Percentiles rank a stretch among this genome's conserved stretches.
Evolutionary conservation across 352 stramenopile genomes (phyloP).

Genomic region (Phytophthora fragariaefolia): DNA sequence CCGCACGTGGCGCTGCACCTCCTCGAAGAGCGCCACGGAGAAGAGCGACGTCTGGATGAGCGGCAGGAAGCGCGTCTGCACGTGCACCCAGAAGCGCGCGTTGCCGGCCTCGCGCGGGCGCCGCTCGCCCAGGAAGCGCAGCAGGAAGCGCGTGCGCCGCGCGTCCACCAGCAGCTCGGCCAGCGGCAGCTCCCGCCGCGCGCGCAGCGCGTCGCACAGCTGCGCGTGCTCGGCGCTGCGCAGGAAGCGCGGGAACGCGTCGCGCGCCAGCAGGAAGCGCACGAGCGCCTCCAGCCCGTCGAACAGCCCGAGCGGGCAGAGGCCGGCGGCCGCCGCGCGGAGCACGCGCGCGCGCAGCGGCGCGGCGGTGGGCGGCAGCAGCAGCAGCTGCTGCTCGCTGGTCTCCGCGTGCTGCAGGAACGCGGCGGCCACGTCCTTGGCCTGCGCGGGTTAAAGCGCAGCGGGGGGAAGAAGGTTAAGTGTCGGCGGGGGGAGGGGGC

Average conservation of each 20-base stretch:
- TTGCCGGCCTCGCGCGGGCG: conserved; percentile 52
- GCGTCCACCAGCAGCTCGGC: conserved; percentile 67
- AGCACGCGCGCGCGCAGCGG: conserved; percentile 44
- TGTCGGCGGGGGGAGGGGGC: too few relatives aligned
- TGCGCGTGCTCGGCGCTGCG: conserved; percentile 48
- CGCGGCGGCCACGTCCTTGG: conserved; percentile 49
- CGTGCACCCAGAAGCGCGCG: conserved; percentile 75
- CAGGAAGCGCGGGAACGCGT: conserved; percentile 66
- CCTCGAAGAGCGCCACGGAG: conserved; percentile 76
- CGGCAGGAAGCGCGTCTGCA: conserved; percentile 75
- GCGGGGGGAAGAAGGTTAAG: too few relatives aligned
- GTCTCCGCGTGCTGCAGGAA: conserved; percentile 47
- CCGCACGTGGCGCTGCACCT: conserved; percentile 70
- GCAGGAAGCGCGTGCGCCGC: conserved; percentile 60
- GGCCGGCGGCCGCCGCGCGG: conserved; percentile 30
- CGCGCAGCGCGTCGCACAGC: conserved; percentile 63
- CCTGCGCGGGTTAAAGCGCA: too few relatives aligned
- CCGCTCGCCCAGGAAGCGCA: conserved; percentile 48
- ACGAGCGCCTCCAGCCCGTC: conserved; percentile 63
- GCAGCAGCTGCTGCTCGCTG: conserved; percentile 24
- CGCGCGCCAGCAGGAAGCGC: conserved; percentile 48
- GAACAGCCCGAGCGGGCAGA: conserved; percentile 66
- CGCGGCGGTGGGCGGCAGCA: conserved; percentile 31
- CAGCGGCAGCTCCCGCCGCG: conserved; percentile 63
- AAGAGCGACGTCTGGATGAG: conserved; percentile 68